These are phyloP conservation scores for Hapsidospora chrysogenum DNA, from an alignment of 495 filamentous ascomycete genomes.

Conservation along the genomic window DNA sequence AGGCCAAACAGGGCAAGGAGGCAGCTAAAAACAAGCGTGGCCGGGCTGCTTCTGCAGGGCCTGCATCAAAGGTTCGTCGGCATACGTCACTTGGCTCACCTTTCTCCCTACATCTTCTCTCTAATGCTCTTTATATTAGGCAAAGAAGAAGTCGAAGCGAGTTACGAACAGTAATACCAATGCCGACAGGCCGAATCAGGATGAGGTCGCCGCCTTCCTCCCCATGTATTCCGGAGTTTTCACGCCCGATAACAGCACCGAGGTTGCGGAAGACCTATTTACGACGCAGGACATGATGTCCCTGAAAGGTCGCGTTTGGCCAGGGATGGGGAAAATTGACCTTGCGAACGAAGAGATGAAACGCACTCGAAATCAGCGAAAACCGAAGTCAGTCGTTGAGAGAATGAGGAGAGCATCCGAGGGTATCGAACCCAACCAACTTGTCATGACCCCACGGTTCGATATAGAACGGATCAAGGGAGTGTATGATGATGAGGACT, in stretches of 20 bases:
- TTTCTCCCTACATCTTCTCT: too few species aligned
- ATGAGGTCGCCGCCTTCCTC: too few species aligned
- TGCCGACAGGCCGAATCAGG: too few species aligned
- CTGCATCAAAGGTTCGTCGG: neutral
- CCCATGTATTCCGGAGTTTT: conserved; percentile 1
- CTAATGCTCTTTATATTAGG: too few species aligned
- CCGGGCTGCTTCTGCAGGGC: conserved; percentile 2
- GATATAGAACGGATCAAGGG: conserved; percentile 32
- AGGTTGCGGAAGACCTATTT: conserved; percentile 5
- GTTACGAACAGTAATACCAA: too few species aligned
- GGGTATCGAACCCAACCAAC: conserved; percentile 52
- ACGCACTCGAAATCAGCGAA: conserved; percentile 74
- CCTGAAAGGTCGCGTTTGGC: conserved; percentile 65
- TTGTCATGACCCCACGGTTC: conserved; percentile 45
- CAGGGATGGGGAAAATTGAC: conserved; percentile 82
- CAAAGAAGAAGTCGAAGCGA: too few species aligned
- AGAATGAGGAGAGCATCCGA: conserved; percentile 53
- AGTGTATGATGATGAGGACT: conserved; percentile 32
- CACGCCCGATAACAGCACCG: conserved; percentile 12
- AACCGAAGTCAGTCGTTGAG: conserved; percentile 51
- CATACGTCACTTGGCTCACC: neutral
- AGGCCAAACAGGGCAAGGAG: conserved; percentile 51
- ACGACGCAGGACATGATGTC: conserved; percentile 14
- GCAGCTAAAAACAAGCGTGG: conserved; percentile 11
- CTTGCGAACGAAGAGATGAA: conserved; percentile 62